Evolutionary conservation across 2,329 filamentous ascomycete genomes (phyloP), one percentile per base, ranked within the genome.

Genomic region (Moelleriella libera): DNA sequence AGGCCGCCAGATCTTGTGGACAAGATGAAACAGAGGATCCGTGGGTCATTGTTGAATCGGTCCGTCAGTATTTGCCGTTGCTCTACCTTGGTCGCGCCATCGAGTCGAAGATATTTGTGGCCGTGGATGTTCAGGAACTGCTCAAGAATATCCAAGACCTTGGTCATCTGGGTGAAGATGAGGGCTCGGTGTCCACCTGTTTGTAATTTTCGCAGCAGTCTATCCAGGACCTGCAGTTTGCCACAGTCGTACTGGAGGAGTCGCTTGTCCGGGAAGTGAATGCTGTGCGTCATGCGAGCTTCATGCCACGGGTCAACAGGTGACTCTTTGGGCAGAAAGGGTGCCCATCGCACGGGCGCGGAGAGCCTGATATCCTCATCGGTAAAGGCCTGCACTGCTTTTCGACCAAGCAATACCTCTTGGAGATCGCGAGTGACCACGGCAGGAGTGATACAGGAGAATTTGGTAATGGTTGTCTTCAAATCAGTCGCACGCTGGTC

Each of bases 81-180:
- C 63, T 98, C 92, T 11, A 97, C 84, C 60, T 94, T 94, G 28
- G 92, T 97, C 5, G 88, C 83, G n/a, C 92, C 92, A 60, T 99
- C 92, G 5, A 99, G 77, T 21, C 92, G 88, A 14, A 98, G 76
- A 60, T 99, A 99, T 48, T 94, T 92, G 68, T 97, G 87, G 0
- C 90, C 90, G 58, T 98, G 90, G 45, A 98, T 96, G 60, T 96
- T 97, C 55, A 98, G 78, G 60, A 98, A 98, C 55, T 92, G 88
- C 63, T 99, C 92, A 2, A 99, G 74, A 48, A 99, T 94, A 62
- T 99, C 90, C 14, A 99, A 75, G 43, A 97, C 92, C 63, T 94
- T 95, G 44, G 92, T 97, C 92, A 99, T 98, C 60, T 99, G 92
- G 0, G 94, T 97, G 65, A 99, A 99, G 61, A 99, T 98, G 45